Percentiles rank a stretch among this genome's conserved stretches.
These are phyloP conservation scores for Globisporangium nodosum DNA, from an alignment of 352 stramenopile genomes.

Conservation along the genomic window DNA sequence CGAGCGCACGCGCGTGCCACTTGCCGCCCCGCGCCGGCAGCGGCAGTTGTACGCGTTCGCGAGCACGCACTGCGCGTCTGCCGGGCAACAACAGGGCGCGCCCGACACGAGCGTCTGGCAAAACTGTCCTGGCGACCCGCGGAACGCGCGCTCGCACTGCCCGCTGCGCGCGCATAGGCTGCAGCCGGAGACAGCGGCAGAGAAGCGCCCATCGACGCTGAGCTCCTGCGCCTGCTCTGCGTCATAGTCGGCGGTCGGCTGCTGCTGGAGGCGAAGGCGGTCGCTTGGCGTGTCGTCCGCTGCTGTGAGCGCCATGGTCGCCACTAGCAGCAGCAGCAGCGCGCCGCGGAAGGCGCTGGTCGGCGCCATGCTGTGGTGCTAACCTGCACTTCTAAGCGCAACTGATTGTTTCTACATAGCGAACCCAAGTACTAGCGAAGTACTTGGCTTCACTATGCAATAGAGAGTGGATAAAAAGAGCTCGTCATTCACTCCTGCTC, in stretches of 20 bases:
- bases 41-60: conserved; percentile 55
- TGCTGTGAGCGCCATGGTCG: too few relatives aligned
- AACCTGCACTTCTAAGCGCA: too few relatives aligned
- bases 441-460: too few relatives aligned
- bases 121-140: conserved; percentile 50
- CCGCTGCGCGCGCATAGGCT: conserved; percentile 54
- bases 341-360: too few relatives aligned
- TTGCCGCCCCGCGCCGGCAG: conserved; percentile 26
- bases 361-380: too few relatives aligned
- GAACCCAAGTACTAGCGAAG: too few relatives aligned
- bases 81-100: conserved; percentile 57
- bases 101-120: conserved; percentile 49
- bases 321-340: too few relatives aligned
- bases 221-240: background rate
- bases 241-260: background rate
- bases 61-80: conserved; percentile 44
- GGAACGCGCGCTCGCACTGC: conserved; percentile 59
- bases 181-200: conserved; percentile 47
- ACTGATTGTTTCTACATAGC: too few relatives aligned
- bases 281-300: too few relatives aligned
- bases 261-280: conserved; percentile 1
- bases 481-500: too few relatives aligned
- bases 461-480: too few relatives aligned
- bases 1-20: conserved; percentile 15
- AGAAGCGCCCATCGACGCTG: conserved; percentile 25